A percentile compares a stretch with the other conserved stretches of the same genome.
Conservation (phyloP, 805 yeast species). For the Metschnikowia drakensbergensis region DNA sequence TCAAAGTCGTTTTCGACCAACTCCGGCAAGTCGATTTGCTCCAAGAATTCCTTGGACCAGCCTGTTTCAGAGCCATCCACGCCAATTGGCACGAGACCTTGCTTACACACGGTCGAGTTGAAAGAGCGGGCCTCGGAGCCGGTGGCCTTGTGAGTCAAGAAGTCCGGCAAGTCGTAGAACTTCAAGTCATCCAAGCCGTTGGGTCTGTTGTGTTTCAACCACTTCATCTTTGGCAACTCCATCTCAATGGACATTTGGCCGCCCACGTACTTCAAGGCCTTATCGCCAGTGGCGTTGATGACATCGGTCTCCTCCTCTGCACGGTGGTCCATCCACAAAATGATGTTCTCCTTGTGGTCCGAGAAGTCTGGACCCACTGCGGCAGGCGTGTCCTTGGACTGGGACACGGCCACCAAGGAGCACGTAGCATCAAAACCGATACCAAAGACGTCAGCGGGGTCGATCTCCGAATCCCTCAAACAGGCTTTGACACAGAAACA, state of each 20-base stretch:
- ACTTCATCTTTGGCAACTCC: constrained; percentile 96
- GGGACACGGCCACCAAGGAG: constrained; percentile 78
- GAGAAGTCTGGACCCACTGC: constrained; percentile 90
- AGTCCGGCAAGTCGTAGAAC: constrained; percentile 92
- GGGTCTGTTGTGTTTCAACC: constrained; percentile 88
- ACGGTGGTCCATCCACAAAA: constrained; percentile 98
- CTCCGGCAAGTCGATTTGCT: constrained; percentile 67
- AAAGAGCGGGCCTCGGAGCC: constrained; percentile 81
- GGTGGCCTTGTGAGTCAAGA: constrained; percentile 85
- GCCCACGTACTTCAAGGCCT: constrained; percentile 85
- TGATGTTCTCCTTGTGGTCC: constrained; percentile 71
- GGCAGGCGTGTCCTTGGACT: constrained; percentile 61
- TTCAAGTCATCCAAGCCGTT: constrained; percentile 55
- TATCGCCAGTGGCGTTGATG: constrained; percentile 78
- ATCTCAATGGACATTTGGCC: constrained; percentile 97
- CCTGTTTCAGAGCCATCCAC: constrained; percentile 83
- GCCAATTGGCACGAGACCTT: constrained; percentile 90
- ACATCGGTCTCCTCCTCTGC: constrained; percentile 76
- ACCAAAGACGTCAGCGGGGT: constrained; percentile 67
- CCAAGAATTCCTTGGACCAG: constrained; percentile 82
- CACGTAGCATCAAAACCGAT: constrained; percentile 98
- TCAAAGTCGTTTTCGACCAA: constrained; percentile 71
- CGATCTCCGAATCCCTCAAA: constrained; percentile 69
- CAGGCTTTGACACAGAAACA: constrained; percentile 78
- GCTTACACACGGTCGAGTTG: constrained; percentile 92